Evolutionary conservation across 2,329 filamentous ascomycete species (phyloP).

Genomic region (Aspergillus sp.): DNA sequence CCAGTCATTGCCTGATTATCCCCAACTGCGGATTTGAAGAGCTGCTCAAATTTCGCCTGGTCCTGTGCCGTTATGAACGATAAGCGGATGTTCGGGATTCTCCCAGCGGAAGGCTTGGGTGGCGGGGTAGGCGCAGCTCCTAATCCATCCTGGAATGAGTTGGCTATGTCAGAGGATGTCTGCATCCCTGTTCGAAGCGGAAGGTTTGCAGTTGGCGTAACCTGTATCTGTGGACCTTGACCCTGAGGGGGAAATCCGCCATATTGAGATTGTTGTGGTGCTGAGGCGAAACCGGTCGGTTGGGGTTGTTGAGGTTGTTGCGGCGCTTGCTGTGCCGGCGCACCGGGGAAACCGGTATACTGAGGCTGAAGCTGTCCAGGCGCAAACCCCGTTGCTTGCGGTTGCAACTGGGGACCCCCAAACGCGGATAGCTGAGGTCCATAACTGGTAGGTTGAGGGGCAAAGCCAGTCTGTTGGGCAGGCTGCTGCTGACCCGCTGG

Average conservation of each 20-base stretch:
- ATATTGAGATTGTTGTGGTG: conserved; percentile 60
- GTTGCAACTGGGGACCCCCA: conserved; percentile 56
- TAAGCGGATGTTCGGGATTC: conserved; percentile 89
- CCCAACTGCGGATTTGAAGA: conserved; percentile 94
- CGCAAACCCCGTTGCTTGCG: conserved; percentile 68
- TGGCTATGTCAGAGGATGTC: conserved; percentile 64
- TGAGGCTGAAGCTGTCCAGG: conserved; percentile 47
- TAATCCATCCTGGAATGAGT: conserved; percentile 56
- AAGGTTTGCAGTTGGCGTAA: conserved; percentile 46
- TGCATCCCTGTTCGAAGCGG: conserved; percentile 57
- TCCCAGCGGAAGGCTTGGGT: conserved; percentile 59
- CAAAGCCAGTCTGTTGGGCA: conserved; percentile 53
- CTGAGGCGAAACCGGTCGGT: conserved; percentile 44
- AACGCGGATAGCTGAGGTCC: conserved; percentile 56
- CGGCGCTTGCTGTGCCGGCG: conserved; percentile 19
- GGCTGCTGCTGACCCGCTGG: conserved; percentile 48
- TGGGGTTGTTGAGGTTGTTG: conserved; percentile 41
- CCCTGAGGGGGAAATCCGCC: conserved; percentile 55
- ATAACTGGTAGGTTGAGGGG: conserved; percentile 57
- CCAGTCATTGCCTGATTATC: conserved; percentile 82
- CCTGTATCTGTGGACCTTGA: conserved; percentile 35
- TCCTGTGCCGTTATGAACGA: conserved; percentile 96
- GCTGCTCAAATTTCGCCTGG: conserved; percentile 93
- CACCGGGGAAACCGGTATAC: conserved; percentile 51
- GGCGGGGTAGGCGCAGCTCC: conserved; percentile 61